These are phyloP conservation scores for Xylariaceae sp. DNA, from an alignment of 2,329 filamentous ascomycete genomes.

Conservation along the genomic window DNA sequence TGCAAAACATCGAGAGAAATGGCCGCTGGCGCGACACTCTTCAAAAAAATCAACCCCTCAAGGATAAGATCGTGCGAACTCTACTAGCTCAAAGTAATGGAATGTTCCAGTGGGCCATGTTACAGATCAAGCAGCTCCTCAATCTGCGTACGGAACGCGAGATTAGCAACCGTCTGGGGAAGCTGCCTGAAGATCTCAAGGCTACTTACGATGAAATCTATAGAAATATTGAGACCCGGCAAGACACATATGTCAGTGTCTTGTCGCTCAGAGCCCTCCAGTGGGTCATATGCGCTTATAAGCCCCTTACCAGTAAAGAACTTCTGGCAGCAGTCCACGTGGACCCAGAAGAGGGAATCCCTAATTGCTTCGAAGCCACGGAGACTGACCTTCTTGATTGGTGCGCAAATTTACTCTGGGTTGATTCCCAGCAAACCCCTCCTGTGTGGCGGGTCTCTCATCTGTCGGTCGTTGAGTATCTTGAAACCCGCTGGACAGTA, in stretches of 20 bases:
- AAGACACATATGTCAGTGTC: neutral
- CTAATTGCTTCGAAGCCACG: neutral
- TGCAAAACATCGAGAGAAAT: slow-evolving; percentile 12
- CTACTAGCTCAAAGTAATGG: slow-evolving; percentile 11
- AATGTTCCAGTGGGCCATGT: slow-evolving; percentile 24
- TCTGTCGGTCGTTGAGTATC: slow-evolving; percentile 24
- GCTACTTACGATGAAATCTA: slow-evolving; percentile 21
- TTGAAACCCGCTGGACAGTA: slow-evolving; percentile 13
- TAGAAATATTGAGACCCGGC: neutral
- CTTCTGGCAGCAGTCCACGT: slow-evolving; percentile 19
- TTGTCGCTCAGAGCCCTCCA: slow-evolving; percentile 9
- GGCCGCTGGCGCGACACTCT: slow-evolving; percentile 8
- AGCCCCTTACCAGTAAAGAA: neutral
- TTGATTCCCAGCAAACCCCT: slow-evolving; percentile 7
- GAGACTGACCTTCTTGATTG: slow-evolving; percentile 15
- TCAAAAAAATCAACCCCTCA: neutral
- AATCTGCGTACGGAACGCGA: slow-evolving; percentile 4
- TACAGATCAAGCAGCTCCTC: slow-evolving; percentile 21
- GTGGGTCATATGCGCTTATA: slow-evolving; percentile 18
- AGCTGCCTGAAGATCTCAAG: slow-evolving; percentile 14
- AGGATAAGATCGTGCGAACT: slow-evolving; percentile 7
- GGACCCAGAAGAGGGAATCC: slow-evolving; percentile 1
- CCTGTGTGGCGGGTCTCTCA: slow-evolving; percentile 21
- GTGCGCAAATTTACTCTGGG: slow-evolving; percentile 10
- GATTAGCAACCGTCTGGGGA: slow-evolving; percentile 11